Evolutionary conservation across 345 rosid species (phyloP).

Genomic region (Orychophragmus violaceus): DNA sequence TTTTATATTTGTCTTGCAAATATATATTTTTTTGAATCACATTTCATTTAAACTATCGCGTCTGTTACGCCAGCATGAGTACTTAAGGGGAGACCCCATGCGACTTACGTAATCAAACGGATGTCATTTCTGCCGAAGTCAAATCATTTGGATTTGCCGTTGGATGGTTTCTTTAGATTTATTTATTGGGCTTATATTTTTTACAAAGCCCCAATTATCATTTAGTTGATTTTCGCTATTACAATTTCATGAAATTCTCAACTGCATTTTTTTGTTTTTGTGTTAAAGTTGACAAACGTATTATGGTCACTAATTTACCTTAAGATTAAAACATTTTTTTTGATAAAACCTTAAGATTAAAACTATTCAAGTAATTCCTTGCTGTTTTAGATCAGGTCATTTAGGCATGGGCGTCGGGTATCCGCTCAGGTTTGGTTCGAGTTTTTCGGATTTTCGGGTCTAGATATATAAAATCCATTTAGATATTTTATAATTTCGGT

Average conservation of each 20-base stretch:
- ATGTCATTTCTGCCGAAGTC: constrained; percentile 12
- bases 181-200: not conserved
- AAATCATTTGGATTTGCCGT: constrained; percentile 1
- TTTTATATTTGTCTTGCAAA: too few relatives aligned
- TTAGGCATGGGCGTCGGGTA: too few relatives aligned
- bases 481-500: too few relatives aligned
- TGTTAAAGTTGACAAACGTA: too few relatives aligned
- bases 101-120: constrained; percentile 18
- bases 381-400: not conserved
- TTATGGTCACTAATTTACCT: not conserved
- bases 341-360: too few relatives aligned
- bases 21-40: too few relatives aligned
- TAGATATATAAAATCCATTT: too few relatives aligned
- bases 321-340: too few relatives aligned
- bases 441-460: too few relatives aligned
- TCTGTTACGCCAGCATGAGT: constrained; percentile 18
- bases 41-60: constrained; percentile 5
- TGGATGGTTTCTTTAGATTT: not conserved
- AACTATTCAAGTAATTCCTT: not conserved
- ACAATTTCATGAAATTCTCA: not conserved
- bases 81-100: not conserved
- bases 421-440: too few relatives aligned
- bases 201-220: not conserved
- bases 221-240: not conserved
- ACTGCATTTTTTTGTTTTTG: not conserved